Evolutionary conservation across 2,329 filamentous ascomycete species (phyloP).

Genomic region (Claviceps sp.): DNA sequence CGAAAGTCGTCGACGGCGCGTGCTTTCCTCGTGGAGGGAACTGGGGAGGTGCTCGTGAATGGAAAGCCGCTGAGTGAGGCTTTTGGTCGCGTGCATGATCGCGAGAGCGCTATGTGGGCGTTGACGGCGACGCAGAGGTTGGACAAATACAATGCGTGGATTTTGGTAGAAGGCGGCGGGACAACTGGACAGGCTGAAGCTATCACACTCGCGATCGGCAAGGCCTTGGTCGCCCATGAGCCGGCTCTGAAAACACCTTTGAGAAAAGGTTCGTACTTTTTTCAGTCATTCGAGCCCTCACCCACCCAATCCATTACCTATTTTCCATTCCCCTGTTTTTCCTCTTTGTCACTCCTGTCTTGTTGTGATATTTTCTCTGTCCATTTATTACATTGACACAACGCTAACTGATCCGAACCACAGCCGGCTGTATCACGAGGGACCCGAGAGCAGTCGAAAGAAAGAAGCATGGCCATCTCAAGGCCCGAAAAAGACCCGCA

Average conservation of each 20-base stretch:
- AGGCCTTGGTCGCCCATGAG: slow-evolving; percentile 81
- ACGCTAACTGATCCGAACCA: not conserved
- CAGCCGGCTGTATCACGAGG: slow-evolving; percentile 84
- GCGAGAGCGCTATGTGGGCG: slow-evolving; percentile 88
- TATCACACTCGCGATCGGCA: slow-evolving; percentile 77
- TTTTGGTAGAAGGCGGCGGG: slow-evolving; percentile 69
- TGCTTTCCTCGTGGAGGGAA: slow-evolving; percentile 83
- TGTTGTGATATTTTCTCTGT: not conserved
- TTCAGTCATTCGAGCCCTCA: slow-evolving; percentile 1
- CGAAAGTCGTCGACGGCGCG: slow-evolving; percentile 79
- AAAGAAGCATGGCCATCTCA: slow-evolving; percentile 93
- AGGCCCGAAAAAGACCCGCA: slow-evolving; percentile 93
- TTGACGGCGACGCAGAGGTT: slow-evolving; percentile 68
- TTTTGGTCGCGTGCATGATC: slow-evolving; percentile 82
- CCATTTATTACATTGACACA: too few species aligned
- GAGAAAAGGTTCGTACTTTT: slow-evolving; percentile 59
- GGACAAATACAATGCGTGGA: slow-evolving; percentile 97
- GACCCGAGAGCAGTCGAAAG: slow-evolving; percentile 89
- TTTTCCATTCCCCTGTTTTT: not conserved
- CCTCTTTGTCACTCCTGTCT: not conserved
- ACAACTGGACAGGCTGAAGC: slow-evolving; percentile 94
- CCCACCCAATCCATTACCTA: not conserved
- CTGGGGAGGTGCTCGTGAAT: slow-evolving; percentile 81
- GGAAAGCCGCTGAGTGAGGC: slow-evolving; percentile 70
- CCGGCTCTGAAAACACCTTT: slow-evolving; percentile 79